Base-by-base conservation (phyloP, 768 basidiomycete species). In the Sarcodon sp. region DNA sequence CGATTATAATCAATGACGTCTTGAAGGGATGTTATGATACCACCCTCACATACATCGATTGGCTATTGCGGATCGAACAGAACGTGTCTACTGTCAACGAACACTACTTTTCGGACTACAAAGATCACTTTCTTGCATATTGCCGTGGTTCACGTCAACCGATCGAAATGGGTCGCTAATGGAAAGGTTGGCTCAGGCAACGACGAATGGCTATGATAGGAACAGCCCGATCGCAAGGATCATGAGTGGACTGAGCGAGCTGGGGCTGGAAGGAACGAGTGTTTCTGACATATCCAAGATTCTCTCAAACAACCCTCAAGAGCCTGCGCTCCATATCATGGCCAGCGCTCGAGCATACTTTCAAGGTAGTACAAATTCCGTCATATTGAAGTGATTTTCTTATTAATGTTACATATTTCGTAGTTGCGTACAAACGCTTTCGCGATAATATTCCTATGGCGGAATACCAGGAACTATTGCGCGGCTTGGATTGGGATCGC, bases 321-420 rank as follows among this genome's bases (percentile, higher is more conserved):
- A 75, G 32, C 64, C 70, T 0, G 76, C 77, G 0, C 52, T 83
- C 4, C 53, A 54, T 3, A 78, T 83, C 53, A 84, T 84, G 81
- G 78, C 80, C 0, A 72, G 77, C 44, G 77, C 81, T 3, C 66
- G 79, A 6, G 81, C 78, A 0, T 83, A 83, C 50, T 83, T 83
- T 57, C 79, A 83, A 71, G 83, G 83, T 82, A 54, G 8, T 44
- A 46, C 16, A 33, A 45, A 35, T 13, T 18, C 32, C 38, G 12
- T 38, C 21, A 27, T 27, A 27, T 27, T 4, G 21, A 27, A 27
- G 37, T 5, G 37, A 18, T 38, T 38, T 38, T 2, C 2, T 13
- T 18, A 13, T 18, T 38, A 38, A 18, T 13, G 12, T 38, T 13
- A 38, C 37, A 38, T 5, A 27, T 36, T 9, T 27, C 16, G 7